Percentiles rank a stretch among this genome's conserved stretches.
Conservation (phyloP, 768 basidiomycete species). For the Hortiboletus flavorubellus region DNA sequence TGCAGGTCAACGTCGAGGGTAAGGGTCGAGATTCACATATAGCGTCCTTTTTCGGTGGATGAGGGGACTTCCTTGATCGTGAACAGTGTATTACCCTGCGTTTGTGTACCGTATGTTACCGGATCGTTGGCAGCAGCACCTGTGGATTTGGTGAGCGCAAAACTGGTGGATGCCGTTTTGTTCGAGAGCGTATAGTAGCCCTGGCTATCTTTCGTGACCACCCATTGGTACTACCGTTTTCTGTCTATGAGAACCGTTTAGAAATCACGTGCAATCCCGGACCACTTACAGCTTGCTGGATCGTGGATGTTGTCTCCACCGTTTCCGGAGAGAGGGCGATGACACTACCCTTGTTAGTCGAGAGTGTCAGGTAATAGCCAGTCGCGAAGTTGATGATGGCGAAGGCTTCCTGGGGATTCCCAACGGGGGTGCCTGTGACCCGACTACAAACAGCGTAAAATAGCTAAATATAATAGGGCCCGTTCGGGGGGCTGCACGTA, state of each 20-base stretch:
- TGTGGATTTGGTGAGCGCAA: background rate
- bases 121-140: background rate
- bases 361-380: conserved; percentile 10
- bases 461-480: background rate
- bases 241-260: background rate
- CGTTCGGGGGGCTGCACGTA: background rate
- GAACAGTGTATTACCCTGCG: conserved; percentile 2
- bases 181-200: conserved; percentile 7
- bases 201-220: background rate
- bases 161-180: background rate
- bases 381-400: conserved; percentile 10
- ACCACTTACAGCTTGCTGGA: background rate
- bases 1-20: background rate
- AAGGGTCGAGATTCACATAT: background rate
- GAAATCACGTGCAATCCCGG: background rate
- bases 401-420: background rate
- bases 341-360: background rate
- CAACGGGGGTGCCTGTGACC: background rate
- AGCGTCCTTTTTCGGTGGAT: conserved; percentile 1
- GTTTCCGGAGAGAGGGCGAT: background rate
- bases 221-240: conserved; percentile 9
- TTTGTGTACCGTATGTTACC: conserved; percentile 3
- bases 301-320: background rate
- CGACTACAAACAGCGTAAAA: background rate
- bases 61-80: conserved; percentile 1